Conservation (phyloP, 768 basidiomycete species). For the Mycena indigotica region DNA sequence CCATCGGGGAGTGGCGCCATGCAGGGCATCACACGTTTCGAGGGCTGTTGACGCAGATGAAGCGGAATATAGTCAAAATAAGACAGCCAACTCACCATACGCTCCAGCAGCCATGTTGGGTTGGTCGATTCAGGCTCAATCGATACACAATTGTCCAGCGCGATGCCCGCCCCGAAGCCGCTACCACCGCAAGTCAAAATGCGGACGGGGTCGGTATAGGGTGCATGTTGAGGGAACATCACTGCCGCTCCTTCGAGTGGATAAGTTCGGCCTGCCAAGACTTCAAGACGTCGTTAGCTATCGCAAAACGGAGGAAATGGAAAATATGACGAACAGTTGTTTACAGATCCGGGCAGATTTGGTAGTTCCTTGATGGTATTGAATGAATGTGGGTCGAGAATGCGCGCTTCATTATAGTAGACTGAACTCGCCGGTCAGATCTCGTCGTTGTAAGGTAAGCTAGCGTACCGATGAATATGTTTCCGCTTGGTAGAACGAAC, state of each 20-base stretch:
- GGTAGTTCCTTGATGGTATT: constrained; percentile 61
- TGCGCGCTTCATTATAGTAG: constrained; percentile 81
- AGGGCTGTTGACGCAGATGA: constrained; percentile 46
- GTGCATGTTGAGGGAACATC: constrained; percentile 68
- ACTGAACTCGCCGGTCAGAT: too few relatives aligned
- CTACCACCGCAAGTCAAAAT: constrained; percentile 82
- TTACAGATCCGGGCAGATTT: constrained; percentile 75
- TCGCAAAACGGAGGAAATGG: not conserved
- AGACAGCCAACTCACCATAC: constrained; percentile 35
- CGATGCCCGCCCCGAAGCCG: constrained; percentile 50
- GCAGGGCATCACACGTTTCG: constrained; percentile 77
- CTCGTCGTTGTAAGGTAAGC: not conserved
- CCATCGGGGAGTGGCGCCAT: constrained; percentile 62
- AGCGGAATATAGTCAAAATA: not conserved
- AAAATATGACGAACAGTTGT: constrained; percentile 46
- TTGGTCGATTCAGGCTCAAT: constrained; percentile 66
- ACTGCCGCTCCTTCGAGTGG: constrained; percentile 74
- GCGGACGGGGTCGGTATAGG: constrained; percentile 73
- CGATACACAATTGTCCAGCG: constrained; percentile 70
- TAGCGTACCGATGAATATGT: constrained; percentile 67
- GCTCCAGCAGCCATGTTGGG: constrained; percentile 70
- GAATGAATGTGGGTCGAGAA: constrained; percentile 69
- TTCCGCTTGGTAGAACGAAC: constrained; percentile 66
- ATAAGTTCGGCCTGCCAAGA: constrained; percentile 75
- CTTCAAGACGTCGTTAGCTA: constrained; percentile 27